Base-by-base conservation (phyloP, 2,329 filamentous ascomycete genomes). In the Xylaria sp. region DNA sequence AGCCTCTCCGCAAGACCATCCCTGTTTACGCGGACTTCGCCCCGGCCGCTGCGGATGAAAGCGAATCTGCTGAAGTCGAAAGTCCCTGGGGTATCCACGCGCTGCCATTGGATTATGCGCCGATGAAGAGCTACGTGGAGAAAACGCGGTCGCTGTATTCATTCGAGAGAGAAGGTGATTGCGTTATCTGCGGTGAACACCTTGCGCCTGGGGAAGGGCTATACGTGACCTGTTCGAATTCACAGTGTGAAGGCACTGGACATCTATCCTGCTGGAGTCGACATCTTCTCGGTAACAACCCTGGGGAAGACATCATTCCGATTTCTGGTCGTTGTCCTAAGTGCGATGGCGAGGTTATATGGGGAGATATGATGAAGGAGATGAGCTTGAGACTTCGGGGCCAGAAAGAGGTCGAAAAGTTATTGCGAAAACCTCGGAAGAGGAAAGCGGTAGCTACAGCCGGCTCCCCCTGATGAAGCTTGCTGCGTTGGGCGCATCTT, bases 321-420 rank as follows among this genome's bases (percentile, higher is more conserved):
- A 83, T 87, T 1, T 77, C 84, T 40, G 94, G 93, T 2, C 79
- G 75, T 1, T 98, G 95, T 80, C 93, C 93, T 0, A 81, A 82
- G 23, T 98, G 95, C 76, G 80, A 84, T 0, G 83, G 83, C 0
- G 79, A 83, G 4, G 81, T 94, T 1, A 78, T 84, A 60, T 98
- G 95, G 95, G 84, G 85, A 0, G 87, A 92, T 57, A 88, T 98
- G 81, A 91, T 97, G 82, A 94, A 90, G 77, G 94, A 97, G 77
- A 80, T 97, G 73, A 96, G 87, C 60, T 81, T 97, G 58, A 86
- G 95, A 37, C 83, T 88, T 42, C 86, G 93, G 27, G 94, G 91
- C 0, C 80, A 85, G 63, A 91, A 91, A 66, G 91, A 94, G 72
- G 82, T 94, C 0, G 86, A 90, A 48, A 89, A 89, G 72, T 75